Percentiles rank a stretch among this genome's conserved stretches.
phyloP scores from a whole-genome alignment of 129 eudicot genomes.

The Centaurea solstitialis region DNA sequence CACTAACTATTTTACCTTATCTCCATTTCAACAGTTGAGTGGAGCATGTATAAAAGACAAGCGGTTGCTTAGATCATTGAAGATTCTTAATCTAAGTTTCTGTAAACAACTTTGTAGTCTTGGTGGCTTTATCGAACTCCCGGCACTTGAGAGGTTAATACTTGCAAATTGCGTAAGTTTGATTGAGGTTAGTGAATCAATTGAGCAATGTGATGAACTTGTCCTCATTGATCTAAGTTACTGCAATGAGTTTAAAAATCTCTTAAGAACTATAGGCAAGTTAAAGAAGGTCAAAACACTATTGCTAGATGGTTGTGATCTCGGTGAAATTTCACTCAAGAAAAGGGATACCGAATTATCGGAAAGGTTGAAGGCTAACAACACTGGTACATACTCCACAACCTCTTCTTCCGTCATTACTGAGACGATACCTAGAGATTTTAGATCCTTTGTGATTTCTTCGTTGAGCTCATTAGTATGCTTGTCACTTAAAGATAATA shows the following conservation, averaged over 20 bases:
- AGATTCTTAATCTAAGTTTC: not conserved
- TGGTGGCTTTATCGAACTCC: not conserved
- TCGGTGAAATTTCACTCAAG: not conserved
- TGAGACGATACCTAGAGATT: not conserved
- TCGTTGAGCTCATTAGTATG: not conserved
- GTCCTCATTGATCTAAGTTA: not conserved
- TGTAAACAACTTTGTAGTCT: not conserved
- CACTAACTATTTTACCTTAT: not conserved
- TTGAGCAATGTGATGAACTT: not conserved
- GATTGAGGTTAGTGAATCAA: not conserved
- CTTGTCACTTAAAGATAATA: slow-evolving; percentile 5
- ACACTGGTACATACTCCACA: not conserved
- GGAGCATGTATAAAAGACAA: not conserved
- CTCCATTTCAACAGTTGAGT: not conserved
- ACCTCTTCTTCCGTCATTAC: not conserved
- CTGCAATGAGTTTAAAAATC: not conserved
- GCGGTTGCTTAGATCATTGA: not conserved
- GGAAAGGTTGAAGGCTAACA: not conserved
- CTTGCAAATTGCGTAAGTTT: not conserved
- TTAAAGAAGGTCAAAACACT: not conserved
- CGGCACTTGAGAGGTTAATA: not conserved
- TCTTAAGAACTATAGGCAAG: not conserved
- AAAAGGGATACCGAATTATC: not conserved
- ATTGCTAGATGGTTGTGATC: slow-evolving; percentile 1
- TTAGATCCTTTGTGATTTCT: not conserved